Evolutionary conservation across 441 rosid species (phyloP), one percentile per base, ranked within the genome.

Genomic region (Populus hybrid): DNA sequence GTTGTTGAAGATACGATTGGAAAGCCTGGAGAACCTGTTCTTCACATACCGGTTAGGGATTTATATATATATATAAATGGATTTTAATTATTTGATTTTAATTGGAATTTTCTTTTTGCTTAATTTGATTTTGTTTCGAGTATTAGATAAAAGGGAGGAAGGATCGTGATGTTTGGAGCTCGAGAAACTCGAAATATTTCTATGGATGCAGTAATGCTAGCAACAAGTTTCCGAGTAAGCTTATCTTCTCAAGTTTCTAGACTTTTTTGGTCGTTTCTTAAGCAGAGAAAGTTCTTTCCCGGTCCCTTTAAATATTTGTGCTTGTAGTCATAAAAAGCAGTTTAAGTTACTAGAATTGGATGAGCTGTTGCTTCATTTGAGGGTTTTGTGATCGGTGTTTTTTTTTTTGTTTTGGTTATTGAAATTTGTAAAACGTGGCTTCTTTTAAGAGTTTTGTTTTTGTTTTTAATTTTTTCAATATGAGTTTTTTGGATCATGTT

Each of bases 111-210:
- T 12, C 35, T 38, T 63, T 33, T 29, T 67, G 28, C 21, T 72
- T 28, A 45, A n/a, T 78, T n/a, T 70, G 79, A 74, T 68, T 18
- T 73, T 23, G n/a, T 61, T 33, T 72, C 64, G 53, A 78, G 18
- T 75, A 23, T 33, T 63, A 92, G 98, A 88, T 72, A 68, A 68
- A 66, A 69, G 94, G 97, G 73, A 92, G 97, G 50, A 88, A 82
- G 66, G 88, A 81, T 87, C 96, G 91, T 84, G 90, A 92, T 81
- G 80, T 92, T 21, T 95, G 99, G 99, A 89, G 84, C 83, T 95
- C 98, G 1, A 77, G 77, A 72, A 88, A 89, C 77, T 87, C 98
- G 35, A 76, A 86, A 63, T 86, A 89, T 74, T 93, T 83, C 69
- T 76, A 87, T 35, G 95, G 96, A 73, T 95, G 99, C 82, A 92